Evolutionary conservation across 139 green algal species (phyloP).

Genomic region (Diplosphaera chodatii): DNA sequence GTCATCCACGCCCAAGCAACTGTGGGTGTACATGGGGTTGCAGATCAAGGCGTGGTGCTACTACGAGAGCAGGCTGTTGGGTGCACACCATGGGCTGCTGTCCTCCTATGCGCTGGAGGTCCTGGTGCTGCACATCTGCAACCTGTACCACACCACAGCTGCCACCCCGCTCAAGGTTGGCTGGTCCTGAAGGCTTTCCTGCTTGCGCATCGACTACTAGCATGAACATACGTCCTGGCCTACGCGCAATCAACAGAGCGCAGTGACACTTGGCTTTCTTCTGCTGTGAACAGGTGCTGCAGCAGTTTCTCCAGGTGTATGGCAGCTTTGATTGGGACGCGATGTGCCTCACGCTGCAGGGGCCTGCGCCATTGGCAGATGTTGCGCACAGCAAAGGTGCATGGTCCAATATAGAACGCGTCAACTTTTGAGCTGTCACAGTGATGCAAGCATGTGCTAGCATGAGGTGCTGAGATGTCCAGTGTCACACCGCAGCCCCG

Average conservation of each 20-base stretch:
- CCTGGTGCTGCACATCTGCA: constrained; percentile 94
- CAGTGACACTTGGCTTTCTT: no score
- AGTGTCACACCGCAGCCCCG: background rate
- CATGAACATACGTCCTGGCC: no score
- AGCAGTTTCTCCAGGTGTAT: constrained; percentile 83
- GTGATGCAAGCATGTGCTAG: no score
- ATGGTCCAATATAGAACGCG: no score
- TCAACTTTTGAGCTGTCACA: no score
- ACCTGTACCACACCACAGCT: constrained; percentile 64
- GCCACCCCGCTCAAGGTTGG: constrained; percentile 66
- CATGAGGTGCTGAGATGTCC: no score
- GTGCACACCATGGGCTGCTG: constrained; percentile 92
- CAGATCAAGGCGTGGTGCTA: constrained; percentile 98
- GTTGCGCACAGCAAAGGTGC: constrained; percentile 36
- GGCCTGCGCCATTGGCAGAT: constrained; percentile 45
- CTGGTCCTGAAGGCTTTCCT: no score
- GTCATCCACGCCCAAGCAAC: no score
- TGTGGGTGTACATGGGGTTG: no score
- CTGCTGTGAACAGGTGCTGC: constrained; percentile 59
- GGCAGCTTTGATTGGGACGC: constrained; percentile 84
- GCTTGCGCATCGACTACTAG: no score
- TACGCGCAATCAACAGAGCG: no score
- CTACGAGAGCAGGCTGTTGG: constrained; percentile 92
- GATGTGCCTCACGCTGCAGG: constrained; percentile 74
- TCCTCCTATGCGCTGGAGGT: constrained; percentile 94